Evolutionary conservation across 2,329 filamentous ascomycete genomes (phyloP).

Genomic region (Paraphaeosphaeria minitans): DNA sequence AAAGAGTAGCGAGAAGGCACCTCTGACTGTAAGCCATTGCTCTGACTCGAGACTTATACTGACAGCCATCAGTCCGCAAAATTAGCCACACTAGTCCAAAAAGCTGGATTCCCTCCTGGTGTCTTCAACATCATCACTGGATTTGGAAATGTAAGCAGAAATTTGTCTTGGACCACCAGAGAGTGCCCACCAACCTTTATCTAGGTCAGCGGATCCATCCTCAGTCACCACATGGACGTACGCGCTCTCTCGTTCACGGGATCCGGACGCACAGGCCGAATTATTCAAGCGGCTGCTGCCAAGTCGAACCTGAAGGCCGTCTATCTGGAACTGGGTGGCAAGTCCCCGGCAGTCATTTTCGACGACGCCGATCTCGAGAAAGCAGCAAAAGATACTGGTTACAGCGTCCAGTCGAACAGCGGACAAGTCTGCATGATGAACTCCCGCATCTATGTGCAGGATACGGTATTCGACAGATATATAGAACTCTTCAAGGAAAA

Average conservation of each 20-base stretch:
- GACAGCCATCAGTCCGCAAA: slow-evolving; percentile 75
- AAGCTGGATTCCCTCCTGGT: slow-evolving; percentile 80
- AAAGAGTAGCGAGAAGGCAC: slow-evolving; percentile 52
- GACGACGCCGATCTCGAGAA: slow-evolving; percentile 81
- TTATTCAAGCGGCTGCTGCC: slow-evolving; percentile 73
- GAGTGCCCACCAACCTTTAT: neutral
- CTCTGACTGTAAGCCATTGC: slow-evolving; percentile 70
- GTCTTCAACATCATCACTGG: slow-evolving; percentile 84
- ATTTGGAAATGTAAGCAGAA: slow-evolving; percentile 64
- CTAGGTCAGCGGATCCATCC: slow-evolving; percentile 70
- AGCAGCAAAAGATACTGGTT: slow-evolving; percentile 61
- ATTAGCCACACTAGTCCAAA: slow-evolving; percentile 73
- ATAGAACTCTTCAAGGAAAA: slow-evolving; percentile 49
- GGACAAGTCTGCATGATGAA: slow-evolving; percentile 67
- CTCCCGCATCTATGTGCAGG: slow-evolving; percentile 63
- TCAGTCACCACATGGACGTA: slow-evolving; percentile 76
- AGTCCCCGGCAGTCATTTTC: slow-evolving; percentile 82
- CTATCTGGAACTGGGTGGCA: slow-evolving; percentile 83
- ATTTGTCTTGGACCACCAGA: neutral
- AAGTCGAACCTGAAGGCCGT: slow-evolving; percentile 85
- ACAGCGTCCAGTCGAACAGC: slow-evolving; percentile 60
- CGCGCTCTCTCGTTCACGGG: slow-evolving; percentile 85
- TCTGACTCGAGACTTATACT: slow-evolving; percentile 67
- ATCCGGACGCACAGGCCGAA: slow-evolving; percentile 82
- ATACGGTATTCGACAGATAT: slow-evolving; percentile 54